Conservation (phyloP, 257 asterid species). For the Fraxinus pennsylvanica region DNA sequence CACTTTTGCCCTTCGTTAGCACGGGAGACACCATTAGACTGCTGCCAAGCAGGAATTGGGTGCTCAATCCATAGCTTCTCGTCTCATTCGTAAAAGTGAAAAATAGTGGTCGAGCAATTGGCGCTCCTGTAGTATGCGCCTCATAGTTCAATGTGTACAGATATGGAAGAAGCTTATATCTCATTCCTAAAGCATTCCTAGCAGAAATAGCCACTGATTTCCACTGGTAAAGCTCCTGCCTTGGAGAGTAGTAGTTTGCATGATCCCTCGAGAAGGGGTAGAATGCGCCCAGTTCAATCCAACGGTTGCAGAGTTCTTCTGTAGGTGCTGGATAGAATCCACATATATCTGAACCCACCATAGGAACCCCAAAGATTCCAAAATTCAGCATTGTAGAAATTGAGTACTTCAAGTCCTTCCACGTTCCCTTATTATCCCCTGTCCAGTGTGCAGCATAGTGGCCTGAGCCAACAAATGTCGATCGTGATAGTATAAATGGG, state of each 20-base stretch:
- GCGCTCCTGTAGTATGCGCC: constrained; percentile 80
- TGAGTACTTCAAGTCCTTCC: constrained; percentile 80
- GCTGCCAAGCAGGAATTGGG: constrained; percentile 81
- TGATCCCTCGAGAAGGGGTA: constrained; percentile 96
- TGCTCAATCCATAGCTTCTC: constrained; percentile 62
- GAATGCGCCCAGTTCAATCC: constrained; percentile 95
- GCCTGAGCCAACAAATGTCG: constrained; percentile 88
- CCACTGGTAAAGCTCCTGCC: constrained; percentile 99
- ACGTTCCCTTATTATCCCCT: constrained; percentile 89
- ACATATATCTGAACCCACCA: constrained; percentile 98
- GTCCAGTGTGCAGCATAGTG: constrained; percentile 93
- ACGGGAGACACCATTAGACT: constrained; percentile 90
- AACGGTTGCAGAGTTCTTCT: constrained; percentile 93
- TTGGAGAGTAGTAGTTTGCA: constrained; percentile 80
- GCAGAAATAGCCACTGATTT: constrained; percentile 83
- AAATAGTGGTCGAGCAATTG: constrained; percentile 84
- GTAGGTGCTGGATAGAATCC: constrained; percentile 91
- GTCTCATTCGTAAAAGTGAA: constrained; percentile 65
- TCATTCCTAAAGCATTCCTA: constrained; percentile 86
- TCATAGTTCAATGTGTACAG: constrained; percentile 77
- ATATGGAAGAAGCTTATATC: constrained; percentile 80
- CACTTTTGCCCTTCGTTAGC: constrained; percentile 45
- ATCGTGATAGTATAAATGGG: constrained; percentile 76
- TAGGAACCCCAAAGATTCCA: constrained; percentile 89
- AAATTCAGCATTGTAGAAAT: constrained; percentile 82